Evolutionary conservation across 768 basidiomycete genomes (phyloP), one percentile per base, ranked within the genome.

Genomic region (Rhizopogon vulgaris): DNA sequence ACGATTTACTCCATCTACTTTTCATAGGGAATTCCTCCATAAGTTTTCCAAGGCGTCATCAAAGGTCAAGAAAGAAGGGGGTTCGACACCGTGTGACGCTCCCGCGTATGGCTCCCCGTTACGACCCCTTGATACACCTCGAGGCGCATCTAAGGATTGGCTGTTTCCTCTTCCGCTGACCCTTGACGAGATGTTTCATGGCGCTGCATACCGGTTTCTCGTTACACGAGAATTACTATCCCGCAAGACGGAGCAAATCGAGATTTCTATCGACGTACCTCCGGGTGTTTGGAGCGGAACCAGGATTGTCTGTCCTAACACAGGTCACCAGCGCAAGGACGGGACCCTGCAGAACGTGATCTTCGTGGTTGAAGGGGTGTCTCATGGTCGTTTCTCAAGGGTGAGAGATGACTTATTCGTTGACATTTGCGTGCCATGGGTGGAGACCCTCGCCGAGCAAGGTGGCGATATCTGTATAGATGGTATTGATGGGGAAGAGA

Each of bases 261-360:
- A 84, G 50, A 75, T 85, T 27, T 78, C 82, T 47, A 66, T 87
- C 51, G 74, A 78, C 46, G 71, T 88, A 39, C 78, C 81, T 53
- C 73, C 81, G 17, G 84, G 85, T 6, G 85, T 80, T 66, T 78
- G 76, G 47, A 68, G 70, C 25, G 83, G 83, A 7, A 83, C 82
- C 18, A 73, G 75, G 53, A 79, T 87, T 32, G 62, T 79, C 37
- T 85, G 83, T 53, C 75, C 78, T 36, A 73, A 76, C n/a, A 77
- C 79, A 7, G 85, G 85, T n/a, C 82, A 86, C 67, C 83, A 87
- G 58, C 71, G 77, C 51, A 70, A 72, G 54, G 74, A 77, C 51
- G 78, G 79, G 11, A 65, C 70, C 10, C 76, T 77, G 48, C 84
- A 87, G 58, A 83, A 87, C 50, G 75, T 87, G 48, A 78, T 82